phyloP scores from a whole-genome alignment of 345 rosid genomes.

The Populus deltoides region DNA sequence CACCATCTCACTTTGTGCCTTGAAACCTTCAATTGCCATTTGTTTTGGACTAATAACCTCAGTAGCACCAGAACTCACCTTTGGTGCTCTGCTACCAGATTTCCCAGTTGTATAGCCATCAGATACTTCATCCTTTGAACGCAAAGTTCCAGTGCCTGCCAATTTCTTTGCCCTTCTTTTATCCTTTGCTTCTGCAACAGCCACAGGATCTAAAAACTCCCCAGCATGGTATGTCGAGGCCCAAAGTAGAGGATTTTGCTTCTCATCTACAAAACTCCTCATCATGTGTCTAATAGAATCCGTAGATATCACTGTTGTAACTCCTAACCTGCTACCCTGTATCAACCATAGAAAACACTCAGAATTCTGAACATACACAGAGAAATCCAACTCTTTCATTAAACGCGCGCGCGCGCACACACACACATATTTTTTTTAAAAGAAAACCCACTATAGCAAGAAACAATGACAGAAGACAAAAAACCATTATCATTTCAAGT shows the following conservation, averaged over 20 bases:
- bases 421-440: no score
- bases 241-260: constrained; percentile 90
- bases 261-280: constrained; percentile 95
- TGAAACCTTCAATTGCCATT: constrained; percentile 95
- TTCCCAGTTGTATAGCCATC: constrained; percentile 44
- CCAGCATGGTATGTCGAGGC: constrained; percentile 99
- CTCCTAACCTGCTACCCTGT: constrained; percentile 79
- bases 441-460: neutral
- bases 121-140: constrained; percentile 40
- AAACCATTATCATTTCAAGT: neutral
- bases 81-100: constrained; percentile 36
- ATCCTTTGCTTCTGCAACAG: constrained; percentile 92
- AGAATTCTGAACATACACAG: neutral
- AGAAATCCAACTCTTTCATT: neutral
- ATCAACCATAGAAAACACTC: neutral
- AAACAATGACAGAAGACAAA: constrained; percentile 6
- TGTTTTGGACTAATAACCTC: constrained; percentile 69
- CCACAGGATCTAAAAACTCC: constrained; percentile 80
- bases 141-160: constrained; percentile 46
- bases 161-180: constrained; percentile 61
- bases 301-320: constrained; percentile 91
- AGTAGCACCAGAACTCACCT: constrained; percentile 33
- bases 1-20: constrained; percentile 99
- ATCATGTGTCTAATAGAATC: constrained; percentile 98
- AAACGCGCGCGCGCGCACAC: no score